Evolutionary conservation across 2,329 filamentous ascomycete genomes (phyloP), one percentile per base, ranked within the genome.

Genomic region (Juglanconis oblonga): DNA sequence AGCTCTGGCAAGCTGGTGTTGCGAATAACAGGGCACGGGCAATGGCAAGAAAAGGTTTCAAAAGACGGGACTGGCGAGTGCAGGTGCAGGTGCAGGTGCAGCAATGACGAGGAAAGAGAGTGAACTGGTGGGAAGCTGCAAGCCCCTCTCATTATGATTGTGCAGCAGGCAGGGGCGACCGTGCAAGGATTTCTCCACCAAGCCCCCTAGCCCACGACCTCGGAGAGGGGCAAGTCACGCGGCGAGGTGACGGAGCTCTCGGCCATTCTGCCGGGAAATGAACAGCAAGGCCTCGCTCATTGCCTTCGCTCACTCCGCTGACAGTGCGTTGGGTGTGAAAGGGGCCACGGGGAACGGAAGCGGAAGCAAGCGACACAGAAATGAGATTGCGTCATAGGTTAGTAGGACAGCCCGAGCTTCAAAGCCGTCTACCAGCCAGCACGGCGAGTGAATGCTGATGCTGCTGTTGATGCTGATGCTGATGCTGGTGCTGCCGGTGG

Each of bases 381-480:
- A 47, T 29, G 45, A 33, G 40, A 59, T 62, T 62, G 59, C 59
- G 56, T 59, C 59, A 61, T 62, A 52, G 54, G 48, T 38, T 31
- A 52, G 50, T 57, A 50, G 57, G 51, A 47, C 49, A 48, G 32
- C 52, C 55, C 14, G 53, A 48, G 42, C 53, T 42, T 57, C 24
- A 24, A 24, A 24, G 24, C 44, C n/a, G 14, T 29, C 44, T 47
- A 5, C 44, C n/a, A 17, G 44, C 17, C 14, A 47, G 44, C 44
- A 47, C 44, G 44, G 6, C 13, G n/a, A 47, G n/a, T 29, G 44
- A 29, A 9, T 42, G 38, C 38, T 42, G 10, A 13, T 14, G n/a
- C 11, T 42, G 11, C 3, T 11, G 38, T 24, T 24, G 24, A 9
- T 42, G 38, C 38, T 42, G 10, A 13, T 14, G n/a, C 11, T 42